A percentile compares a stretch with the other conserved stretches of the same genome.
These are phyloP conservation scores for Deuterostichococcus epilithicus DNA, from an alignment of 139 green algal genomes.

Conservation along the genomic window DNA sequence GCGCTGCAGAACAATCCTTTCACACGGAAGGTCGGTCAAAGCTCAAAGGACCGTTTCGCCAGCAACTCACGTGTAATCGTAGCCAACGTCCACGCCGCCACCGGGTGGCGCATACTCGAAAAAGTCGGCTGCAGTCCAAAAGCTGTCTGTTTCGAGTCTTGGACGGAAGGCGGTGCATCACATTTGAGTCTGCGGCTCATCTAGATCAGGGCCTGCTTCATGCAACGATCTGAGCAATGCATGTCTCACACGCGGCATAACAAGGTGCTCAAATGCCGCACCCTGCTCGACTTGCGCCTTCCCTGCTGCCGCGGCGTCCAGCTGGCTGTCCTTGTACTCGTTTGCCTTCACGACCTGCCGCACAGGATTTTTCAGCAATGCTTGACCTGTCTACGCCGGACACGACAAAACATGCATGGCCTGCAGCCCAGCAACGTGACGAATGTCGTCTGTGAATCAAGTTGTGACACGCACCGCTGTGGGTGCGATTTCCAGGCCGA, in stretches of 20 bases:
- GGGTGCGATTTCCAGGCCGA: conserved; percentile 38
- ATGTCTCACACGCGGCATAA: background rate
- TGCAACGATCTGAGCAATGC: background rate
- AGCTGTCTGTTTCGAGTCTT: background rate
- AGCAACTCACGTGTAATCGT: conserved; percentile 52
- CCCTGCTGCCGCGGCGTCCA: background rate
- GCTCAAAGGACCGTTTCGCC: background rate
- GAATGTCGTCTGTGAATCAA: too few relatives aligned
- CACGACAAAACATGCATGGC: background rate
- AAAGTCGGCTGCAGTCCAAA: conserved; percentile 37
- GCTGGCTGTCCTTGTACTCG: background rate
- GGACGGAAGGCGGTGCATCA: background rate
- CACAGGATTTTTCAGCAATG: background rate
- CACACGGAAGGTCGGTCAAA: background rate
- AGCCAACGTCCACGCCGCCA: conserved; percentile 44
- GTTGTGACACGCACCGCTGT: conserved; percentile 25
- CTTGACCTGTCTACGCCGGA: background rate
- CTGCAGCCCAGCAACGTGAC: background rate
- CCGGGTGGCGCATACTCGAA: conserved; percentile 14
- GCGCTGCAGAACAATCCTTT: too few relatives aligned
- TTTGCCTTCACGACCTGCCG: conserved; percentile 5
- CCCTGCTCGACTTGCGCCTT: background rate
- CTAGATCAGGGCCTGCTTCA: background rate
- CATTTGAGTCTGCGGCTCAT: background rate
- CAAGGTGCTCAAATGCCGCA: background rate